Conservation (phyloP, 139 green algal species). For the Edaphochlamys debaryana region DNA sequence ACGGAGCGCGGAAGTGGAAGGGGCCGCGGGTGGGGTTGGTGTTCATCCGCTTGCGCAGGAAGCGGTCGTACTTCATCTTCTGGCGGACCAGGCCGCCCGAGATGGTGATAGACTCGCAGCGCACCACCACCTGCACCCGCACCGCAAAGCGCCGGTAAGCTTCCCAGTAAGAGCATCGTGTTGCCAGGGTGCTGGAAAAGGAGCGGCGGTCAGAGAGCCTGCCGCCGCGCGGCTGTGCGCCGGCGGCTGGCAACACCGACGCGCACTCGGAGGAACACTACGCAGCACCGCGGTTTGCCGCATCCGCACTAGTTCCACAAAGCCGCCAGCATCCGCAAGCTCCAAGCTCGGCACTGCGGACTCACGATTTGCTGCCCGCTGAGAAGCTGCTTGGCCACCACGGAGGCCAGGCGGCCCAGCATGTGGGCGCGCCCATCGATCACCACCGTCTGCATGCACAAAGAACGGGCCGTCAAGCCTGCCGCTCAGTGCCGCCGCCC, state of each 20-base stretch:
- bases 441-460: conserved; percentile 68
- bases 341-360: too few relatives aligned
- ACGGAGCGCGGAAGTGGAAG: conserved; percentile 94
- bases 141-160: too few relatives aligned
- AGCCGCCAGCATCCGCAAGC: too few relatives aligned
- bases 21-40: conserved; percentile 92
- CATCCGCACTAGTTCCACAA: too few relatives aligned
- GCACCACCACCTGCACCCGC: conserved; percentile 85
- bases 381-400: conserved; percentile 98
- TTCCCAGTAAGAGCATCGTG: not conserved
- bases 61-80: conserved; percentile 97
- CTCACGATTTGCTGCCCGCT: conserved; percentile 92
- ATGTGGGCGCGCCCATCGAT: conserved; percentile 96
- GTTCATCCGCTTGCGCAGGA: conserved; percentile 94
- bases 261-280: too few relatives aligned
- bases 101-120: conserved; percentile 94
- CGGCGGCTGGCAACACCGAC: too few relatives aligned
- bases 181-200: too few relatives aligned
- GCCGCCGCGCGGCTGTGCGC: too few relatives aligned
- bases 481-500: too few relatives aligned
- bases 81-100: conserved; percentile 97
- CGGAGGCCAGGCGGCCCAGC: conserved; percentile 94
- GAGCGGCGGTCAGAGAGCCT: too few relatives aligned
- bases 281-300: too few relatives aligned
- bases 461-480: too few relatives aligned